Evolutionary conservation across 108 stramenopile species (phyloP), one percentile per base, ranked within the genome.

Genomic region (Cyclotella distinguenda): DNA sequence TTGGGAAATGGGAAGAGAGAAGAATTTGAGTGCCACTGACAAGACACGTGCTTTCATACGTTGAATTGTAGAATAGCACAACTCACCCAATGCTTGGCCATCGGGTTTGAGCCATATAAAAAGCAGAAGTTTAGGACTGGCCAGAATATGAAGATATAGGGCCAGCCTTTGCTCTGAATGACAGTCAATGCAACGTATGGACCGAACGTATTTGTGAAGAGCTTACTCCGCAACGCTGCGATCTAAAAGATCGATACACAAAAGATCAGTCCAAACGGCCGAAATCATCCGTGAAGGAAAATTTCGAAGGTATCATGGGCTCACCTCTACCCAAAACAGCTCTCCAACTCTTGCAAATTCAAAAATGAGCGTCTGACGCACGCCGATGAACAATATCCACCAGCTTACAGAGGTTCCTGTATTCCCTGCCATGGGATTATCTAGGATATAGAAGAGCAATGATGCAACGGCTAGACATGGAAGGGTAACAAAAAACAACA

Each of bases 281-380:
- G n/a, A n/a, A n/a, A n/a, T n/a, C n/a, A n/a, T n/a, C n/a, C n/a
- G n/a, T n/a, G n/a, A n/a, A n/a, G n/a, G n/a, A n/a, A n/a, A n/a
- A n/a, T n/a, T n/a, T n/a, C n/a, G n/a, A n/a, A n/a, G n/a, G n/a
- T n/a, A n/a, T n/a, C n/a, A n/a, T n/a, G n/a, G n/a, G n/a, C n/a
- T n/a, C n/a, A n/a, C n/a, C n/a, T 78, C 77, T 21, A 78, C 72
- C 72, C 72, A 71, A 56, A 78, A 78, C 3, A 69, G 44, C 51
- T 78, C 66, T 5, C 72, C 68, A 0, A 63, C 52, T 26, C 59
- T 23, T 4, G 72, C 59, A 26, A 66, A 61, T 28, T 62, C 72
- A 39, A 78, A 55, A 10, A 70, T 68, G 0, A 78, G 30, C n/a
- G 58, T 38, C 44, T 78, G 77, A 26, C 77, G 42, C 0, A 61